phyloP scores from a whole-genome alignment of 495 filamentous ascomycete species.

The Schizothecium vesticola region DNA sequence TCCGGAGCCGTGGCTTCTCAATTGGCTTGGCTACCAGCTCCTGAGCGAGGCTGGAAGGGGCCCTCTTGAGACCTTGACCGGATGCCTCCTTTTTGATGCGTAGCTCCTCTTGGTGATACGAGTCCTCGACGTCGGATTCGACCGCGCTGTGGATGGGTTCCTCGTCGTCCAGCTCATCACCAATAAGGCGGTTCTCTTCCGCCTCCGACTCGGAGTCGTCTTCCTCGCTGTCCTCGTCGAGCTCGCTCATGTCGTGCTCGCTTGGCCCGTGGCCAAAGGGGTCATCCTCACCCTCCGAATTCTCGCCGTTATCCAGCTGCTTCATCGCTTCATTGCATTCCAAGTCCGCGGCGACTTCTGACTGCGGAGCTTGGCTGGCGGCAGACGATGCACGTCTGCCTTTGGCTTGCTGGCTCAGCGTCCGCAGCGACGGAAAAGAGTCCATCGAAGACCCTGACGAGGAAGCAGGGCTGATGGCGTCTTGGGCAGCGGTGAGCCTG shows the following conservation, averaged over 20 bases:
- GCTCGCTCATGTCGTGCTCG: not conserved
- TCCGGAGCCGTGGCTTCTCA: constrained; percentile 19
- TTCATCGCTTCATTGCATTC: constrained; percentile 35
- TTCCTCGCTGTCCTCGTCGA: constrained; percentile 6
- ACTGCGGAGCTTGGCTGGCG: constrained; percentile 20
- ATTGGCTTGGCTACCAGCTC: constrained; percentile 20
- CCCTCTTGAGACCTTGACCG: not conserved
- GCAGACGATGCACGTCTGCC: constrained; percentile 8
- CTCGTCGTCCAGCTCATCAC: not conserved
- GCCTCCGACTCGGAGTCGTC: not conserved
- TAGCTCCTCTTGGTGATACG: not conserved
- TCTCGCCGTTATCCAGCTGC: constrained; percentile 24
- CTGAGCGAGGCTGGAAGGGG: constrained; percentile 3
- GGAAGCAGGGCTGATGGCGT: not conserved
- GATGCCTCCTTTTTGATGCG: not conserved
- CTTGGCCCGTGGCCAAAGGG: not conserved
- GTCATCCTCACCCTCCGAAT: too few species aligned
- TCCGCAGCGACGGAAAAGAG: constrained; percentile 35
- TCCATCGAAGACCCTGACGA: constrained; percentile 17
- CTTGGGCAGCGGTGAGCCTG: not conserved
- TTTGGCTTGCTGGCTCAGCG: constrained; percentile 14
- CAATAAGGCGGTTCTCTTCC: not conserved
- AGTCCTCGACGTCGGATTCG: constrained; percentile 1
- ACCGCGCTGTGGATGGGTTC: not conserved
- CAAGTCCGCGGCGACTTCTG: constrained; percentile 15